Evolutionary conservation across 257 asterid species (phyloP).

Genomic region (Solanum clarkiae): DNA sequence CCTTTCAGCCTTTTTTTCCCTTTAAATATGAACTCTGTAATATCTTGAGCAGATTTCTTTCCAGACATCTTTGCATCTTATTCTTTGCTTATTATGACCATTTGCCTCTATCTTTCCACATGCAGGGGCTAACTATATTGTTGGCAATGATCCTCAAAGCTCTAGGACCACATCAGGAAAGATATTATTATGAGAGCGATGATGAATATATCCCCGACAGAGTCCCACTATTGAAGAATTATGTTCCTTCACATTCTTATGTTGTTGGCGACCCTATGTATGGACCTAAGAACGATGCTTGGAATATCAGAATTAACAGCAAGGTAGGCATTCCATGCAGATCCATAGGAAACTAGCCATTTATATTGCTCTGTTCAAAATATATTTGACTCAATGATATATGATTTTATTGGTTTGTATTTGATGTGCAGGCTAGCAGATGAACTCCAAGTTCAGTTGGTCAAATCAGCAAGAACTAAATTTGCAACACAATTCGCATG

Average conservation of each 20-base stretch:
- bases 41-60: background rate
- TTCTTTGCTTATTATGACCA: background rate
- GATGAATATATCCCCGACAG: conserved; percentile 75
- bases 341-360: background rate
- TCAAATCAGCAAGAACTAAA: background rate
- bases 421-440: conserved; percentile 25
- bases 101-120: conserved; percentile 2
- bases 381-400: background rate
- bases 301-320: conserved; percentile 59
- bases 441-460: background rate
- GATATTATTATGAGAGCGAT: conserved; percentile 83
- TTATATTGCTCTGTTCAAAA: background rate
- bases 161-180: conserved; percentile 66
- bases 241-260: conserved; percentile 57
- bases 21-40: background rate
- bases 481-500: background rate
- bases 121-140: conserved; percentile 68
- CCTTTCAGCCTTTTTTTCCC: background rate
- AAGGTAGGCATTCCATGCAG: conserved; percentile 32
- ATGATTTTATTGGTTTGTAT: background rate
- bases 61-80: background rate
- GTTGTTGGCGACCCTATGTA: conserved; percentile 48
- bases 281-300: conserved; percentile 47
- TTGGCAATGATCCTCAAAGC: conserved; percentile 84
- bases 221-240: conserved; percentile 74